Conservation (phyloP, 257 asterid genomes). For the Oldenlandia corymbosa region DNA sequence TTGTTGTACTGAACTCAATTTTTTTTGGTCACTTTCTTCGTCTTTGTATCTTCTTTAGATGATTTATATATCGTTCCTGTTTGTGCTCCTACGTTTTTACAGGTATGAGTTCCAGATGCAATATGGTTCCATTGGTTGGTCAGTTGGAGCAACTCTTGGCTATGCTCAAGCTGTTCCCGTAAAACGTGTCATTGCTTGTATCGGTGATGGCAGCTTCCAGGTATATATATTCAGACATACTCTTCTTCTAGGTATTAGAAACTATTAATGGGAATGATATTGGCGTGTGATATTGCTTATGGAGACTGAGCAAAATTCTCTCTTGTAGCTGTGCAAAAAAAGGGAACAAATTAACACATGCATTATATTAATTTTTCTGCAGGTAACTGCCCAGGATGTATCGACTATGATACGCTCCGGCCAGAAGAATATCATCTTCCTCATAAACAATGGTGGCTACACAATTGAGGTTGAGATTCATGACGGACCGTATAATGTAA, state of each 20-base stretch:
- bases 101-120: constrained; percentile 85
- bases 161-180: constrained; percentile 68
- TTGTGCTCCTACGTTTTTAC: constrained; percentile 4
- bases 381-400: constrained; percentile 75
- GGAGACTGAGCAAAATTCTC: too few species aligned
- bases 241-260: too few species aligned
- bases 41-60: not conserved
- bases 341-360: too few species aligned
- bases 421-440: constrained; percentile 65
- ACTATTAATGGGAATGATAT: too few species aligned
- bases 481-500: constrained; percentile 81
- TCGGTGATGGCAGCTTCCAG: constrained; percentile 93
- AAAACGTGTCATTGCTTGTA: constrained; percentile 68
- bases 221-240: constrained; percentile 18
- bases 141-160: constrained; percentile 86
- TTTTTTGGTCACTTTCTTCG: not conserved
- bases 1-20: too few species aligned
- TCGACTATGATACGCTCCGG: constrained; percentile 62
- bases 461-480: constrained; percentile 82
- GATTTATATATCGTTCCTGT: not conserved
- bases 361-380: too few species aligned
- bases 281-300: too few species aligned
- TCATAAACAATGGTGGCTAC: constrained; percentile 78
- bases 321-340: too few species aligned
- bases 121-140: constrained; percentile 90